Evolutionary conservation across 2,329 filamentous ascomycete genomes (phyloP).

Genomic region (Penicillium digitatum): DNA sequence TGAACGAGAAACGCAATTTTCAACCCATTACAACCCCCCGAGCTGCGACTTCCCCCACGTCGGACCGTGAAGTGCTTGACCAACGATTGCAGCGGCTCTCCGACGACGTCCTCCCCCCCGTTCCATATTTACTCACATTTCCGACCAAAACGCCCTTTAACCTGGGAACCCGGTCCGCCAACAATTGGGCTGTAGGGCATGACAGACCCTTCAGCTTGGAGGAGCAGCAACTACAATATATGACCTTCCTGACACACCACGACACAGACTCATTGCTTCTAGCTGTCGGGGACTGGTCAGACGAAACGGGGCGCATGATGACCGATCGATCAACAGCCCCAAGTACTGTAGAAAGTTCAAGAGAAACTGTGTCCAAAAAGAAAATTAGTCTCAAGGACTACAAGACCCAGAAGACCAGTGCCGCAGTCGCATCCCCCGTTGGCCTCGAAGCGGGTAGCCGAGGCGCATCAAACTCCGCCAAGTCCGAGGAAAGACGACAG

Average conservation of each 20-base stretch:
- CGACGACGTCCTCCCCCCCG: conserved; percentile 42
- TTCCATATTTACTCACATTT: conserved; percentile 47
- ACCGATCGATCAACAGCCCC: conserved; percentile 39
- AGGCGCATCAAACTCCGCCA: conserved; percentile 13
- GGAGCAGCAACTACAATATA: conserved; percentile 59
- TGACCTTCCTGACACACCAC: conserved; percentile 59
- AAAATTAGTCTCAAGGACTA: conserved; percentile 61
- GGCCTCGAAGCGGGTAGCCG: conserved; percentile 21
- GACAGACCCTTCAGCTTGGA: conserved; percentile 52
- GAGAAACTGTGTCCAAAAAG: conserved; percentile 49
- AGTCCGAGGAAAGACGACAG: conserved; percentile 21
- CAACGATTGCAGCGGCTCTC: conserved; percentile 39
- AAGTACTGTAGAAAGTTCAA: conserved; percentile 42
- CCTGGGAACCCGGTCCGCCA: conserved; percentile 41
- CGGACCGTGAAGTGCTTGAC: conserved; percentile 33
- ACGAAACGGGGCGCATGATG: conserved; percentile 46
- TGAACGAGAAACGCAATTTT: conserved; percentile 31
- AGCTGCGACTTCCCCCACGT: conserved; percentile 19
- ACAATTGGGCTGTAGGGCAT: conserved; percentile 47
- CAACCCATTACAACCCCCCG: conserved; percentile 26
- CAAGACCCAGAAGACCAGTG: conserved; percentile 52
- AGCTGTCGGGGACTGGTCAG: conserved; percentile 53
- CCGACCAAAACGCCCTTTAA: conserved; percentile 47
- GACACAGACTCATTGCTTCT: conserved; percentile 51
- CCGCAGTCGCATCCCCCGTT: conserved; percentile 26